These are phyloP conservation scores for Saccharomycopsis babjevae DNA, from an alignment of 805 yeast species.

Conservation along the genomic window DNA sequence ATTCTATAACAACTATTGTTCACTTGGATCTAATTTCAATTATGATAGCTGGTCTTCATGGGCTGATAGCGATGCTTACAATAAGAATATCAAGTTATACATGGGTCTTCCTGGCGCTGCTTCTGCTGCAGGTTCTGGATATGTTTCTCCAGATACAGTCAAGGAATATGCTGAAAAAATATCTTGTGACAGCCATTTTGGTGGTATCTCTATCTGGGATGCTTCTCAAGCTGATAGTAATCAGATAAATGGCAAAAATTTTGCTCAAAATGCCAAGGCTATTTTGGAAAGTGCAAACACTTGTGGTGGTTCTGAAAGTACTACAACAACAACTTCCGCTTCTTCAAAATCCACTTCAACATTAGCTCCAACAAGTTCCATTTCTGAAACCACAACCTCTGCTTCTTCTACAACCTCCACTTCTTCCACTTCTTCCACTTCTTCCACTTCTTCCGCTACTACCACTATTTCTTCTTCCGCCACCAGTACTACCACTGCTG, in stretches of 20 bases:
- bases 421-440: too few relatives aligned
- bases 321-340: conserved; percentile 2
- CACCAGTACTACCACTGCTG: not conserved
- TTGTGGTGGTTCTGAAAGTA: not conserved
- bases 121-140: conserved; percentile 53
- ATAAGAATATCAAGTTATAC: conserved; percentile 56
- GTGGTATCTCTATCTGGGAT: conserved; percentile 90
- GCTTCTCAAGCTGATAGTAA: conserved; percentile 57
- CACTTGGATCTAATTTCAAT: conserved; percentile 45
- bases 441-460: not conserved
- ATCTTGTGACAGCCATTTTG: conserved; percentile 35
- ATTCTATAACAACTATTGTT: conserved; percentile 73
- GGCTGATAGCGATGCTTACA: conserved; percentile 51
- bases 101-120: conserved; percentile 67
- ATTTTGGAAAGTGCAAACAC: conserved; percentile 16
- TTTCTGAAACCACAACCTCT: not conserved
- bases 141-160: conserved; percentile 35
- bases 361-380: not conserved
- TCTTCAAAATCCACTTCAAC: conserved; percentile 1
- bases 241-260: conserved; percentile 15
- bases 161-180: conserved; percentile 22
- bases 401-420: not conserved
- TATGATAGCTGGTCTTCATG: conserved; percentile 63
- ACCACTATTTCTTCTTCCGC: not conserved
- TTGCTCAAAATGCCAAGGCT: conserved; percentile 5